Conservation (phyloP, 2,329 filamentous ascomycete species). For the Cordyceps tenuipes region DNA sequence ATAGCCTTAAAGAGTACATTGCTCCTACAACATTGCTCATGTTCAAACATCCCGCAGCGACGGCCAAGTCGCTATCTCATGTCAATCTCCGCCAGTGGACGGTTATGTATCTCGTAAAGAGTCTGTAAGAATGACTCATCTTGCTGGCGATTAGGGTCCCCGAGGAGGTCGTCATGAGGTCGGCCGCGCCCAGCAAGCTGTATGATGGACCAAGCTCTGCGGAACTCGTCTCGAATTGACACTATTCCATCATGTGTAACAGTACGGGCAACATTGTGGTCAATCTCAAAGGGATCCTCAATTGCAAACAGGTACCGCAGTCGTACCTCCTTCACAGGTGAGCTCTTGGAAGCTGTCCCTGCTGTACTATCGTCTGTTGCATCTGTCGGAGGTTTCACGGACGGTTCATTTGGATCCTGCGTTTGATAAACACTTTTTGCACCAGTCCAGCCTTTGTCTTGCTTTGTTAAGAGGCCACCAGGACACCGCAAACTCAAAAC, state of each 20-base stretch:
- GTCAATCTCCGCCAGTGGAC: neutral
- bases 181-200: slow-evolving; percentile 37
- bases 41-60: neutral
- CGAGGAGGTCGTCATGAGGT: slow-evolving; percentile 40
- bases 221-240: slow-evolving; percentile 75
- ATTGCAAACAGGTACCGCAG: slow-evolving; percentile 82
- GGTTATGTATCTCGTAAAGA: slow-evolving; percentile 28
- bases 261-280: slow-evolving; percentile 82
- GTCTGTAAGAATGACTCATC: slow-evolving; percentile 19
- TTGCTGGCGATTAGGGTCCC: slow-evolving; percentile 36
- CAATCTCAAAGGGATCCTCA: slow-evolving; percentile 82
- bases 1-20: neutral
- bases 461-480: slow-evolving; percentile 64
- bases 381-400: slow-evolving; percentile 9
- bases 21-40: neutral
- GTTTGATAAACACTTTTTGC: slow-evolving; percentile 61
- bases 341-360: slow-evolving; percentile 20
- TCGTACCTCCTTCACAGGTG: slow-evolving; percentile 59
- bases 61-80: neutral
- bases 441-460: slow-evolving; percentile 78
- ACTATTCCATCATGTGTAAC: slow-evolving; percentile 78
- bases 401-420: slow-evolving; percentile 24
- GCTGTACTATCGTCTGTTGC: slow-evolving; percentile 13
- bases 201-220: slow-evolving; percentile 69
- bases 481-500: slow-evolving; percentile 68